A percentile compares a stretch with the other conserved stretches of the same genome.
Conservation (phyloP, 2,329 filamentous ascomycete species). For the Fusarium fujikuroi region DNA sequence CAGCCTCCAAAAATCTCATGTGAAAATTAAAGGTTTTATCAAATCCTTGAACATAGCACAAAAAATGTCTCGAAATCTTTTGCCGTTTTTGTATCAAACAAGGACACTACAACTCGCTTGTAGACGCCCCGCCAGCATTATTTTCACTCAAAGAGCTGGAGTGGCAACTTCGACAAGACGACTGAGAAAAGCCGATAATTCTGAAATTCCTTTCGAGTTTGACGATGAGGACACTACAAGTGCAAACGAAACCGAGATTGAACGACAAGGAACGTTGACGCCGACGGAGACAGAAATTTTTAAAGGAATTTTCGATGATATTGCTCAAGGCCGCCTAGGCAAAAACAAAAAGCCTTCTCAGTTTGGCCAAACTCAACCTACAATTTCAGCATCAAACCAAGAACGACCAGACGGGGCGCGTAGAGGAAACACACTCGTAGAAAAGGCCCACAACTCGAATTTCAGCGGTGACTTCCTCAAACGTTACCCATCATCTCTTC, state of each 20-base stretch:
- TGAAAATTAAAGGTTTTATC: neutral
- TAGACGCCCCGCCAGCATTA: slow-evolving; percentile 40
- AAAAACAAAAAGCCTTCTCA: slow-evolving; percentile 40
- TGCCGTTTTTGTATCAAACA: slow-evolving; percentile 80
- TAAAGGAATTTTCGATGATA: slow-evolving; percentile 64
- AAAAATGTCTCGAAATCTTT: slow-evolving; percentile 60
- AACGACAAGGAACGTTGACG: slow-evolving; percentile 63
- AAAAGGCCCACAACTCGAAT: slow-evolving; percentile 47
- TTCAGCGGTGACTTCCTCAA: slow-evolving; percentile 51
- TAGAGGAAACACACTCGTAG: slow-evolving; percentile 46
- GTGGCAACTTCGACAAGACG: slow-evolving; percentile 24
- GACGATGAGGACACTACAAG: slow-evolving; percentile 55
- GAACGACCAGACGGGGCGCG: neutral
- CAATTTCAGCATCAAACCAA: neutral
- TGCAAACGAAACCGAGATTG: slow-evolving; percentile 12
- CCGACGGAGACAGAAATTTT: slow-evolving; percentile 68
- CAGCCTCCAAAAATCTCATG: slow-evolving; percentile 15
- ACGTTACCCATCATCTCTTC: slow-evolving; percentile 54
- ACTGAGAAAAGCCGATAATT: slow-evolving; percentile 44
- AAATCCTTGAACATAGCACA: neutral
- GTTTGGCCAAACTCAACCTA: neutral
- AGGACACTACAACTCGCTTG: slow-evolving; percentile 60
- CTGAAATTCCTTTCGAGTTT: slow-evolving; percentile 64
- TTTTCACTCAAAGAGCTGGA: slow-evolving; percentile 36
- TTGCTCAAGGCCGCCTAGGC: slow-evolving; percentile 51